Evolutionary conservation across 1,284 basidiomycete genomes (phyloP), one percentile per base, ranked within the genome.

Genomic region (Ustilago sp.): DNA sequence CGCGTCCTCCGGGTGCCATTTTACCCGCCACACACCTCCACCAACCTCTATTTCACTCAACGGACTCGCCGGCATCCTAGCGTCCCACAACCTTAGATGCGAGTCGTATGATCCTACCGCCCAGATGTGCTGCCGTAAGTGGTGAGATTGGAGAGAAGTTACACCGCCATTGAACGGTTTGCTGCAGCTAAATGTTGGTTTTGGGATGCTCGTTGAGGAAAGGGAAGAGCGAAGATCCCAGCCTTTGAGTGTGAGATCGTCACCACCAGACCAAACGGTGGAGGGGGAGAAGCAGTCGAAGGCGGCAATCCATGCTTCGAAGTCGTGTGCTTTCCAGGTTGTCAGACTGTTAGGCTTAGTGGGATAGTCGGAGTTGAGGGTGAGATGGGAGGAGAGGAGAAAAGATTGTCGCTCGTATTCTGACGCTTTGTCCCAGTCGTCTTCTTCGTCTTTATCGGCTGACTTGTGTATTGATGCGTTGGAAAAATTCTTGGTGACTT

Each of bases 101-200:
- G 90, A 89, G 87, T 98, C 93, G 86, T 99, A 99, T 83, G 94
- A 95, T 74, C 96, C 97, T 2, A 98, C 95, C 0, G 94, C 95
- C 45, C 98, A 86, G 6, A 95, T 82, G 86, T 97, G 90, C 82
- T 95, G 92, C 8, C 90, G 83, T 79, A 92, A 88, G 1, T 94
- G 94, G 82, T 94, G 91, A 55, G 90, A 92, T 83, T 97, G 93
- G 28, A 99, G 93, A 0, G 92, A 90, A 0, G 97, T 99, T 7
- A 99, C 91, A 1, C 97, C 97, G 6, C 93, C 95, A 52, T 94
- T 92, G 85, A 98, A 99, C 41, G 90, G 88, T 87, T 91, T 93
- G 4, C 36, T 56, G 82, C 95, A 94, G 17, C 89, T 87, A 72
- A 92, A 92, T 0, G 89, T 89, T 0, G 95, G 91, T 3, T 50